These are phyloP conservation scores for Aphanomyces invadans DNA, from an alignment of 352 stramenopile genomes.

Conservation along the genomic window DNA sequence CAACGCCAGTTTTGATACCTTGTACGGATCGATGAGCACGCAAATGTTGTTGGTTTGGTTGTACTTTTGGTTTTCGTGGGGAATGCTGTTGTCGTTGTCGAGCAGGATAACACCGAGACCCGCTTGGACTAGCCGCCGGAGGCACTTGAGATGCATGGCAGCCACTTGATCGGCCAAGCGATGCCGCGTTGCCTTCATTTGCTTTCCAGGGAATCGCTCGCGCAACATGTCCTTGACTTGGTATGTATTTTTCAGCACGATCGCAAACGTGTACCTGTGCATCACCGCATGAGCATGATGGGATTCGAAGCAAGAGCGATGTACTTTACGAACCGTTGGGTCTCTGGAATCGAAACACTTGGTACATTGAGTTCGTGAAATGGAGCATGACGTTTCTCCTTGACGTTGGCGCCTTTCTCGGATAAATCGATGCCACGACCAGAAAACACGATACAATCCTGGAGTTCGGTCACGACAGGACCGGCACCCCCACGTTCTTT, in stretches of 20 bases:
- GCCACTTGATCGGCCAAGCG: constrained; percentile 59
- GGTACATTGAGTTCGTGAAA: constrained; percentile 6
- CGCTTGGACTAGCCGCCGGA: constrained; percentile 70
- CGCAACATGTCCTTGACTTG: constrained; percentile 69
- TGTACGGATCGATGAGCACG: constrained; percentile 75
- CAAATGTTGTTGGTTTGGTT: constrained; percentile 59
- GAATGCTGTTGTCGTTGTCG: constrained; percentile 45
- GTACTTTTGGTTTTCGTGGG: constrained; percentile 39
- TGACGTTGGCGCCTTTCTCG: background rate
- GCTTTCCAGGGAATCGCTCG: constrained; percentile 64
- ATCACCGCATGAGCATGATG: background rate
- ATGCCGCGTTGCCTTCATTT: constrained; percentile 27
- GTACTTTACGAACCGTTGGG: constrained; percentile 6
- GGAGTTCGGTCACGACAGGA: constrained; percentile 13
- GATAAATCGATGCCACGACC: background rate
- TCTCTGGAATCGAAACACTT: constrained; percentile 2
- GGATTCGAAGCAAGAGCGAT: background rate
- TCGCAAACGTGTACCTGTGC: constrained; percentile 79
- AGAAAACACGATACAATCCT: constrained; percentile 11
- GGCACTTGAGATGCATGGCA: constrained; percentile 71
- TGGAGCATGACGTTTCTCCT: background rate
- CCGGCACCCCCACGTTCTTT: background rate
- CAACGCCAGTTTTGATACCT: constrained; percentile 29
- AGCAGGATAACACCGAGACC: constrained; percentile 61
- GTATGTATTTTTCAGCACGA: constrained; percentile 71